Evolutionary conservation across 2,329 filamentous ascomycete species (phyloP).

Genomic region (Alternaria metachromatica): DNA sequence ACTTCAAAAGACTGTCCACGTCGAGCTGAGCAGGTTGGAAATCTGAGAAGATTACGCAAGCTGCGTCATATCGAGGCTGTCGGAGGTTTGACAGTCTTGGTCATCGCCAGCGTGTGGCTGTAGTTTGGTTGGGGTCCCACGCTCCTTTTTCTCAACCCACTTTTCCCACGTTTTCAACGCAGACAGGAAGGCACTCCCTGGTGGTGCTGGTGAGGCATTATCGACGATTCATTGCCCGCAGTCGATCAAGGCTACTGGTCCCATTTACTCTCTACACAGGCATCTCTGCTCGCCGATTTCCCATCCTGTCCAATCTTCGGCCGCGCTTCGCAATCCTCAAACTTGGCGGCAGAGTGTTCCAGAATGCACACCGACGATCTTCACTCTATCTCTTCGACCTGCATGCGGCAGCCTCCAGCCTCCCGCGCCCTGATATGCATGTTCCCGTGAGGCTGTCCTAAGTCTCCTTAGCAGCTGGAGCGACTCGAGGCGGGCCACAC

Average conservation of each 20-base stretch:
- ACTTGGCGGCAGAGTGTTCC: background rate
- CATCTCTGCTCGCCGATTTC: slow-evolving; percentile 1
- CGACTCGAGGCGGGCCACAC: background rate
- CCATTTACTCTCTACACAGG: background rate
- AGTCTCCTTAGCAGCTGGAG: background rate
- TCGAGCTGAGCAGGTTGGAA: background rate
- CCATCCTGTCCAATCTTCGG: background rate
- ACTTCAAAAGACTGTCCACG: background rate
- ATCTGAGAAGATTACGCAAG: background rate
- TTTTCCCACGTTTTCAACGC: slow-evolving; percentile 4
- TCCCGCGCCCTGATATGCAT: slow-evolving; percentile 16
- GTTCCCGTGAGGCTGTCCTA: slow-evolving; percentile 9
- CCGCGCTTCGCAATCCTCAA: slow-evolving; percentile 2
- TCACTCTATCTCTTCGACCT: background rate
- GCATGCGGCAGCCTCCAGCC: slow-evolving; percentile 7
- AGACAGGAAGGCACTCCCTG: background rate
- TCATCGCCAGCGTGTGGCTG: slow-evolving; percentile 2
- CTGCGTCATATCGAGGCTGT: background rate
- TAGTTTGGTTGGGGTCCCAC: background rate
- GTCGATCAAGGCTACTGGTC: background rate
- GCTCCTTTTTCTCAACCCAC: slow-evolving; percentile 10
- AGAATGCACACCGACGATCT: slow-evolving; percentile 6
- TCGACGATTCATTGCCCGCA: background rate
- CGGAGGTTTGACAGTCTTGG: background rate
- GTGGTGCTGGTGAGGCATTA: slow-evolving; percentile 7